Base-by-base conservation (phyloP, 768 basidiomycete genomes). In the Russula lepida region DNA sequence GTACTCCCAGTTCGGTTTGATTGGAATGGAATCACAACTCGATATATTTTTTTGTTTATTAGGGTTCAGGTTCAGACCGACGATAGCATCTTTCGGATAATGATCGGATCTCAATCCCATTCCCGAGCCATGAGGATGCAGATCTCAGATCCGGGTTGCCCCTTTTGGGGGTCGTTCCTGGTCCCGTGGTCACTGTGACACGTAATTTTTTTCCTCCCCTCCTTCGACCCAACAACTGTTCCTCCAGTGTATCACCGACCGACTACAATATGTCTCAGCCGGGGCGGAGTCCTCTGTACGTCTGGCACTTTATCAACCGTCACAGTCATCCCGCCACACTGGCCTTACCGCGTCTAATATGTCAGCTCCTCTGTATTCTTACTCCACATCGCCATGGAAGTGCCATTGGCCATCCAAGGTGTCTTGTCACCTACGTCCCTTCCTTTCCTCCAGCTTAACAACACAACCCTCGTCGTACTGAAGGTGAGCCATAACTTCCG, bases 401-500 rank as follows among this genome's bases (percentile, higher is more conserved):
- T 82, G 6, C 91, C 91, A 0, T 70, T 93, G 23, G 89, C 84
- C 3, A 72, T 93, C 33, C 89, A 92, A 70, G 88, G 89, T 6
- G 72, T 92, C 19, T 82, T 81, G 75, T 77, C 83, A 0, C 84
- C 88, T 1, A 67, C 72, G 19, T 75, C 71, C 17, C 71, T 92
- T 21, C 91, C 91, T 0, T 91, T 93, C 71, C 66, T 92, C 58
- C 82, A 90, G 70, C 77, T 91, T 66, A 92, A 85, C 67, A 93
- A 93, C 75, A 92, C 91, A 6, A 82, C 89, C 0, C 53, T 92
- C 8, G 82, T 90, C 2, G 64, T 92, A 8, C 72, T 90, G 51
- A 92, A 92, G 79, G 91, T 86, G 52, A n/a, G 76, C 66, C 5
- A 17, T 33, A 17, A 44, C 28, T 43, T 19, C 9, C 21, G 19